Percentiles rank a stretch among this genome's conserved stretches.
Conservation (phyloP, 2,329 filamentous ascomycete genomes). For the Daldinia sp. region DNA sequence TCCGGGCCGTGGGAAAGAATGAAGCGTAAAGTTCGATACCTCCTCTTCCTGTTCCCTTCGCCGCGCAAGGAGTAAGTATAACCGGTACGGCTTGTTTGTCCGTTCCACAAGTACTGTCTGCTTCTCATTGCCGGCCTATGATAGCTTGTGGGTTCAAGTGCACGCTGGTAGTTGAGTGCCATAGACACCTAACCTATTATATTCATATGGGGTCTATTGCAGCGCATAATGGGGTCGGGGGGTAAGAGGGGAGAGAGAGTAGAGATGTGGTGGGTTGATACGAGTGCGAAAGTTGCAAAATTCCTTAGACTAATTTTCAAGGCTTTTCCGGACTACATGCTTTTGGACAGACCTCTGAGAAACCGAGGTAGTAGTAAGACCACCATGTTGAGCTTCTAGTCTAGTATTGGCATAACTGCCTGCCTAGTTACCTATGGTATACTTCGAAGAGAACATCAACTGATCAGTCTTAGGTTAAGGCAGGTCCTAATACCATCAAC, state of each 20-base stretch:
- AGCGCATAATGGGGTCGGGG: not conserved
- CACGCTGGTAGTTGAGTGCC: too few species aligned
- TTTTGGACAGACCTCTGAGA: not conserved
- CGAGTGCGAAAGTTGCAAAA: not conserved
- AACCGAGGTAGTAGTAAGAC: not conserved
- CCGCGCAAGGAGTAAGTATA: not conserved
- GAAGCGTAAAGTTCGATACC: slow-evolving; percentile 21
- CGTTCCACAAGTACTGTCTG: not conserved
- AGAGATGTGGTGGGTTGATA: not conserved
- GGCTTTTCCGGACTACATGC: not conserved
- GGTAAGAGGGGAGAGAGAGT: too few species aligned
- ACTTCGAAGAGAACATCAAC: not conserved
- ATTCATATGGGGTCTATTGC: not conserved
- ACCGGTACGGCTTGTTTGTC: not conserved
- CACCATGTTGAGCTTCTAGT: too few species aligned
- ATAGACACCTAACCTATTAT: not conserved
- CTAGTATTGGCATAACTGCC: not conserved
- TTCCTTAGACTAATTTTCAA: not conserved
- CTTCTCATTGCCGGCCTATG: not conserved
- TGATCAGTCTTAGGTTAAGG: too few species aligned
- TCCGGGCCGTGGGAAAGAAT: slow-evolving; percentile 18
- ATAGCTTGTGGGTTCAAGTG: not conserved
- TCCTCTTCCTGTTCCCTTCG: not conserved
- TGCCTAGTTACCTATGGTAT: not conserved
- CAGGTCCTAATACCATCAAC: too few species aligned